Conservation (phyloP, 1,284 basidiomycete genomes). For the Anthracocystis setariae region DNA sequence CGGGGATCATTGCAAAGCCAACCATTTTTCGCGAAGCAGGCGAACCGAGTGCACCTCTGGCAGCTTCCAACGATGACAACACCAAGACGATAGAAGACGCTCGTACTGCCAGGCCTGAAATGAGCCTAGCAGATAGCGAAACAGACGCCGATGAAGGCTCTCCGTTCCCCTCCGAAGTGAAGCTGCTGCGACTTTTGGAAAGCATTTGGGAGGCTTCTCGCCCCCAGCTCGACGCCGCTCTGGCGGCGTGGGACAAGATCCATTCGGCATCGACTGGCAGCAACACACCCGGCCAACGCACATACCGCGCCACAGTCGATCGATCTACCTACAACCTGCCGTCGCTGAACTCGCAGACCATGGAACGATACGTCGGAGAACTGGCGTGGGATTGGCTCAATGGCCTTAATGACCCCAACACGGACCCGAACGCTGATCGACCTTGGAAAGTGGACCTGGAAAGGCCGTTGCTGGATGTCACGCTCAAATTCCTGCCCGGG, state of each 20-base stretch:
- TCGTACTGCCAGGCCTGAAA: background rate
- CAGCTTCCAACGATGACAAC: background rate
- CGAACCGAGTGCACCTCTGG: constrained; percentile 3
- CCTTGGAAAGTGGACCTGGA: constrained; percentile 46
- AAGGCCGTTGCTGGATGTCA: constrained; percentile 39
- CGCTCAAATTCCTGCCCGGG: constrained; percentile 47
- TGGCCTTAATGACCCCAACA: constrained; percentile 16
- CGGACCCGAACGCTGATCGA: constrained; percentile 1
- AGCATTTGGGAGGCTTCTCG: constrained; percentile 35
- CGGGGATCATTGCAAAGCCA: constrained; percentile 26
- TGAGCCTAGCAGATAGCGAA: constrained; percentile 18
- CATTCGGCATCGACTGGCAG: constrained; percentile 10
- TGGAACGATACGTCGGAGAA: constrained; percentile 54
- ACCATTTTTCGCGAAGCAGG: constrained; percentile 8
- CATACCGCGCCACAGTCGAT: constrained; percentile 55
- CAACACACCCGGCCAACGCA: constrained; percentile 12
- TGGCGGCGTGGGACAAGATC: constrained; percentile 32
- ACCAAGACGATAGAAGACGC: too few relatives aligned
- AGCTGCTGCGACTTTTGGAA: constrained; percentile 37
- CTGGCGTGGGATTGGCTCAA: constrained; percentile 49
- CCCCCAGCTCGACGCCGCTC: constrained; percentile 23
- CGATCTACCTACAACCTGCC: constrained; percentile 62
- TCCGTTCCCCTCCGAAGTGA: constrained; percentile 40
- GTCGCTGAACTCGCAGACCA: constrained; percentile 49
- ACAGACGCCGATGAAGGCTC: constrained; percentile 30